Evolutionary conservation across 2,329 filamentous ascomycete genomes (phyloP), one percentile per base, ranked within the genome.

Genomic region (Amauroascus niger): DNA sequence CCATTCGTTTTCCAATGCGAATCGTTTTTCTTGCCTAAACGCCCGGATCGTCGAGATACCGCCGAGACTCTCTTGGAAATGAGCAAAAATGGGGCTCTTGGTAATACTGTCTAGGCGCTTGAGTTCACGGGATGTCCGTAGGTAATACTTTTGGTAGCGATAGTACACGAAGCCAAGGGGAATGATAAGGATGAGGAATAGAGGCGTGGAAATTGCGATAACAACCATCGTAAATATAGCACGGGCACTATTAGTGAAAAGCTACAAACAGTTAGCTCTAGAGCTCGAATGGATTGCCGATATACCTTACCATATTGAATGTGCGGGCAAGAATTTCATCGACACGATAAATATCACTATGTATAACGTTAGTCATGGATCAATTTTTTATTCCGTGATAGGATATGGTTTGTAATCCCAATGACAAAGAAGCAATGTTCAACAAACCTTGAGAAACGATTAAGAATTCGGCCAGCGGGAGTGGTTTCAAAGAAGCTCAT

Each of bases 401-500:
- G 35, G 20, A 51, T 39, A 39, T 13, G 8, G 9, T 35, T 11
- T 13, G 13, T n/a, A n/a, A 4, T 35, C 33, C 9, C 32, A 2
- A 8, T 48, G 37, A 2, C 9, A 54, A 30, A 46, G 24, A 30
- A 52, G 13, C 9, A 39, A 33, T n/a, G n/a, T 40, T 40, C 30
- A 46, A 73, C 81, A 59, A 70, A 87, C 84, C 85, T 94, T 14
- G 91, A 97, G 70, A 98, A 98, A 52, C 93, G 81, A 69, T 98
- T 98, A 56, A 98, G 76, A 63, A 98, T 96, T 54, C 94, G 83
- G n/a, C 93, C 93, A 58, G 90, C 86, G 2, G 93, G 93, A 1
- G 93, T 98, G 0, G 90, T 95, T 68, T 98, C 94, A 63, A 98
- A 98, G 73, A 98, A 98, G 62, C 83, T 93, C 93, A 98, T 98